Conservation (phyloP, 305 asterid species). For the Fraxinus sp. region DNA sequence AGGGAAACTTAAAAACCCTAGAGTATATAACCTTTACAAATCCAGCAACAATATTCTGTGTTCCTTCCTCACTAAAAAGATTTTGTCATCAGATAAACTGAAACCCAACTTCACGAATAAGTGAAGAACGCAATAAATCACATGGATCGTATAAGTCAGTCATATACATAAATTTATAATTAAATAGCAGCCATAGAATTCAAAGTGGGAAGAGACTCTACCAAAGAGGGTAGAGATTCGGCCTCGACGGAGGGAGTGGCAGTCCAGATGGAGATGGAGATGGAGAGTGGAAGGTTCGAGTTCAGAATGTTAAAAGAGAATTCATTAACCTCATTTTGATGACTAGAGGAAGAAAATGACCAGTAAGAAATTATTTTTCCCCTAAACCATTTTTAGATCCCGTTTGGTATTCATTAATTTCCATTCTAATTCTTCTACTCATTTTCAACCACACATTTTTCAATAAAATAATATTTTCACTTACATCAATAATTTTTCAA, state of each 20-base stretch:
- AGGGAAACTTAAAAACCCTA: slow-evolving; percentile 6
- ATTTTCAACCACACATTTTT: too few relatives aligned
- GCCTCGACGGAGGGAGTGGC: neutral
- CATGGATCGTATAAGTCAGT: neutral
- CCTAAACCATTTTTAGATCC: too few relatives aligned
- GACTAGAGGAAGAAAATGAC: too few relatives aligned
- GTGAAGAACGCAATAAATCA: neutral
- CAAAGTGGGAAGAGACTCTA: neutral
- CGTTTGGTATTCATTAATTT: too few relatives aligned
- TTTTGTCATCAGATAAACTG: neutral
- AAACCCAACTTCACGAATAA: neutral
- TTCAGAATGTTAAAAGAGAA: neutral
- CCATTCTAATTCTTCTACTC: too few relatives aligned
- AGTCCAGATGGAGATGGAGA: too few relatives aligned
- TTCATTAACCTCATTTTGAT: too few relatives aligned
- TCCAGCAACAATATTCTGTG: neutral
- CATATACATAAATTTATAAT: neutral
- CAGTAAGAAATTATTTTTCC: too few relatives aligned
- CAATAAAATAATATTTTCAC: too few relatives aligned
- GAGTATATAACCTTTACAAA: neutral
- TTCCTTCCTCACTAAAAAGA: neutral
- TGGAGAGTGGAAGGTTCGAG: neutral
- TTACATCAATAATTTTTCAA: too few relatives aligned
- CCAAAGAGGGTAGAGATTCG: slow-evolving; percentile 8
- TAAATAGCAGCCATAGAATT: neutral